Percentiles rank a stretch among this genome's conserved stretches.
Conservation (phyloP, 106 monocot genomes). For the Dioscorea dumetorum region DNA sequence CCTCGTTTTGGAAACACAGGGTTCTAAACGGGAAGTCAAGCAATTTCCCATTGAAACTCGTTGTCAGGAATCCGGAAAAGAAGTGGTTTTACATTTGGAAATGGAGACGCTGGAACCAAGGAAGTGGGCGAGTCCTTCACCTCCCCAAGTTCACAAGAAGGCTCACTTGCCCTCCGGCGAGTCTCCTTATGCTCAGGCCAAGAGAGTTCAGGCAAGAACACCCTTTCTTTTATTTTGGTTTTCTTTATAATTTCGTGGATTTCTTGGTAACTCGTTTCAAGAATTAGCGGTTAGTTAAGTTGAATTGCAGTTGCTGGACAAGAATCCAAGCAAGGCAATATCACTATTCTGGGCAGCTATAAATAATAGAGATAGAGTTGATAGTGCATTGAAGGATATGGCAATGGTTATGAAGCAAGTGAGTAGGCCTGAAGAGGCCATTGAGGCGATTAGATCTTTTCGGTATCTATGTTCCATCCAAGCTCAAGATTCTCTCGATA, state of each 20-base stretch:
- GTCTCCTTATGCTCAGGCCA: slow-evolving; percentile 21
- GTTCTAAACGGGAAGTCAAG: too few relatives aligned
- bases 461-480: slow-evolving; percentile 18
- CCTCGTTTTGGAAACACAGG: too few relatives aligned
- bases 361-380: slow-evolving; percentile 29
- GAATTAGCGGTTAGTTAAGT: neutral
- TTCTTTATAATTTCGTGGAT: neutral
- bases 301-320: slow-evolving; percentile 22
- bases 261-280: neutral
- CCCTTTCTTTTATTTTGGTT: neutral
- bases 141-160: neutral
- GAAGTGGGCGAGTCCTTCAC: neutral
- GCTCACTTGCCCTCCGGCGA: slow-evolving; percentile 3
- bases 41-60: too few relatives aligned
- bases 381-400: slow-evolving; percentile 48
- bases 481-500: slow-evolving; percentile 34
- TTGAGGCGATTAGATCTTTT: slow-evolving; percentile 39
- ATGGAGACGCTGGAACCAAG: neutral
- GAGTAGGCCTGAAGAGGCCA: slow-evolving; percentile 29
- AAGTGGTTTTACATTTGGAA: neutral
- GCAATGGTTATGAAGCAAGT: slow-evolving; percentile 21
- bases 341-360: slow-evolving; percentile 36
- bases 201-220: slow-evolving; percentile 14
- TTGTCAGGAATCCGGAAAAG: too few relatives aligned
- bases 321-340: slow-evolving; percentile 25